Percentiles rank a stretch among this genome's conserved stretches.
These are phyloP conservation scores for Paraphoma sp. DNA, from an alignment of 2,329 filamentous ascomycete species.

Conservation along the genomic window DNA sequence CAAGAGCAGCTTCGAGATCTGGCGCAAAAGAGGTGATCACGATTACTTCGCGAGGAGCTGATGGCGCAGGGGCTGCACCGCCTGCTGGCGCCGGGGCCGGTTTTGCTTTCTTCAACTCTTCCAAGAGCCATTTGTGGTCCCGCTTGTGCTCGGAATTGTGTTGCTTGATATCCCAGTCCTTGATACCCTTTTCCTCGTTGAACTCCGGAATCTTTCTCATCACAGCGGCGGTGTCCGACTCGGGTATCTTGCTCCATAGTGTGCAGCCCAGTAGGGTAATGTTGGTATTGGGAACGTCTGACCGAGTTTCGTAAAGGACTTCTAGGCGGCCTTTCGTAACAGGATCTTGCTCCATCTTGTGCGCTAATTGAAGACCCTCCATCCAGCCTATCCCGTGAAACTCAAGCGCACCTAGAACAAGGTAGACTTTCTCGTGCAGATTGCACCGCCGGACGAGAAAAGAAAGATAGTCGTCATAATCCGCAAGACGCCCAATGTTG, in stretches of 20 bases:
- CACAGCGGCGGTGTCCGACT: slow-evolving; percentile 50
- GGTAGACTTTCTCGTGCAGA: slow-evolving; percentile 37
- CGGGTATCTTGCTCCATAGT: slow-evolving; percentile 61
- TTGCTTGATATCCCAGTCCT: slow-evolving; percentile 56
- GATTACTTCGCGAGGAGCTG: slow-evolving; percentile 43
- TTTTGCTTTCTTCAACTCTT: slow-evolving; percentile 41
- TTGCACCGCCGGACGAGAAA: slow-evolving; percentile 37
- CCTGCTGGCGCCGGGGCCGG: slow-evolving; percentile 9
- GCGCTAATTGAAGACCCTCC: slow-evolving; percentile 33
- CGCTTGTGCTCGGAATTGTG: slow-evolving; percentile 58
- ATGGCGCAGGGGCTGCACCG: slow-evolving; percentile 9
- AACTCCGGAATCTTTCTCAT: slow-evolving; percentile 60
- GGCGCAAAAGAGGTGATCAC: slow-evolving; percentile 67
- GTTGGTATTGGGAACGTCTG: slow-evolving; percentile 49
- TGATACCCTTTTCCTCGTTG: slow-evolving; percentile 52
- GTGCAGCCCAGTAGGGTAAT: slow-evolving; percentile 65
- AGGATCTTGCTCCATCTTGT: slow-evolving; percentile 35
- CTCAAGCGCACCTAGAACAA: slow-evolving; percentile 37
- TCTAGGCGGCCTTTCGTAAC: slow-evolving; percentile 46
- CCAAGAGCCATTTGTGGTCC: slow-evolving; percentile 60
- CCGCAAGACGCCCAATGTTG: slow-evolving; percentile 38
- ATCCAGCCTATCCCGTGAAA: slow-evolving; percentile 33
- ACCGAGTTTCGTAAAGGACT: slow-evolving; percentile 54
- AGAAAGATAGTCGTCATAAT: slow-evolving; percentile 40
- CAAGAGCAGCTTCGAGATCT: slow-evolving; percentile 56